Percentiles rank a stretch among this genome's conserved stretches.
Conservation (phyloP, 2,329 filamentous ascomycete genomes). For the Epichloe festucae region DNA sequence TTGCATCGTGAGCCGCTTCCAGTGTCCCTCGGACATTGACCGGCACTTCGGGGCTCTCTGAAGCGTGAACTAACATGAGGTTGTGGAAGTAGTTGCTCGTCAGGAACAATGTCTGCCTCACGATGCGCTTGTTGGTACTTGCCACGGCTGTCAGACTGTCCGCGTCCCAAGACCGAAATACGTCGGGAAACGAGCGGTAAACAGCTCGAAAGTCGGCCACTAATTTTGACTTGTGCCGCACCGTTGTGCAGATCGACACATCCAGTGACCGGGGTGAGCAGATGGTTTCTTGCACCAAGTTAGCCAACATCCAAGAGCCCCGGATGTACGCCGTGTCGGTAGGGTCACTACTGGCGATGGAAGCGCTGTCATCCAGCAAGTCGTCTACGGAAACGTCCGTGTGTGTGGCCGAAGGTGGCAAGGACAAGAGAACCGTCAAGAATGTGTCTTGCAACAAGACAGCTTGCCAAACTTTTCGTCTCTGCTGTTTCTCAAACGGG, state of each 20-base stretch:
- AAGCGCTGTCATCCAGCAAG: slow-evolving; percentile 48
- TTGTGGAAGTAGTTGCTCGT: slow-evolving; percentile 78
- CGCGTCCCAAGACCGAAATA: slow-evolving; percentile 56
- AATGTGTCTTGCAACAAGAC: slow-evolving; percentile 73
- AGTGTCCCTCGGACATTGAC: slow-evolving; percentile 56
- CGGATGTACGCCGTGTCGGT: slow-evolving; percentile 59
- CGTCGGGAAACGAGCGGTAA: slow-evolving; percentile 58
- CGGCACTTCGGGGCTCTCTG: slow-evolving; percentile 50
- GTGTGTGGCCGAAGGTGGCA: slow-evolving; percentile 67
- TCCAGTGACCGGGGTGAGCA: slow-evolving; percentile 64
- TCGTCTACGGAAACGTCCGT: slow-evolving; percentile 69
- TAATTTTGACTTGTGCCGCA: slow-evolving; percentile 56
- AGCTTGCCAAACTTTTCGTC: slow-evolving; percentile 71
- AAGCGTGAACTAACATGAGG: slow-evolving; percentile 65
- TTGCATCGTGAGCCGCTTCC: slow-evolving; percentile 63
- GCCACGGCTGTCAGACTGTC: slow-evolving; percentile 45
- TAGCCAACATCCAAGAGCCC: slow-evolving; percentile 67
- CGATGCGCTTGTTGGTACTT: slow-evolving; percentile 47
- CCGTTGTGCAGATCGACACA: slow-evolving; percentile 55
- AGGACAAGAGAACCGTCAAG: slow-evolving; percentile 61
- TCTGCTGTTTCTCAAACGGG: slow-evolving; percentile 62
- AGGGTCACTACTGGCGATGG: slow-evolving; percentile 45
- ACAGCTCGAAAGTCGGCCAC: slow-evolving; percentile 57
- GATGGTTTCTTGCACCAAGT: slow-evolving; percentile 64
- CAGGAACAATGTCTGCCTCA: slow-evolving; percentile 64